These are phyloP conservation scores for Centella asiatica DNA, from an alignment of 129 eudicot genomes.

Conservation along the genomic window DNA sequence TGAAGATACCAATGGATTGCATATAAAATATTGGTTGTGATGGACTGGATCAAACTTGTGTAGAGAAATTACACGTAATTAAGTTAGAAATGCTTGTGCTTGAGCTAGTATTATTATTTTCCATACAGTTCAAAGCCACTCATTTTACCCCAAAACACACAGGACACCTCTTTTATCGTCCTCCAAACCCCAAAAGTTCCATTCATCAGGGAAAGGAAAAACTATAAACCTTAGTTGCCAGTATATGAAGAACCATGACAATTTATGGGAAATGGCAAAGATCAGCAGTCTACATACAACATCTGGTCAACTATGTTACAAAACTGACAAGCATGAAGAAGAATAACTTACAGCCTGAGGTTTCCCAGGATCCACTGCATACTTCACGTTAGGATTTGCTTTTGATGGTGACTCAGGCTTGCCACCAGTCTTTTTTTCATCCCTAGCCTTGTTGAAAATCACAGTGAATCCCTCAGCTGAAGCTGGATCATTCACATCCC, in stretches of 20 bases:
- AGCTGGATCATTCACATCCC: slow-evolving; percentile 90
- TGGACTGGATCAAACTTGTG: too few relatives aligned
- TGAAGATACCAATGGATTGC: too few relatives aligned
- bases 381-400: slow-evolving; percentile 33
- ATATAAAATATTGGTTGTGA: too few relatives aligned
- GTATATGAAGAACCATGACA: not conserved
- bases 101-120: too few relatives aligned
- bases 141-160: too few relatives aligned
- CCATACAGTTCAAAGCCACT: too few relatives aligned
- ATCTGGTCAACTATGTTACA: not conserved
- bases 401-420: slow-evolving; percentile 60
- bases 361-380: slow-evolving; percentile 41
- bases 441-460: slow-evolving; percentile 73
- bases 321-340: not conserved
- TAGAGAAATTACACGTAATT: too few relatives aligned
- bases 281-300: not conserved
- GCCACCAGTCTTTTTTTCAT: slow-evolving; percentile 79
- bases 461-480: slow-evolving; percentile 84
- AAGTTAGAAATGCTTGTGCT: too few relatives aligned
- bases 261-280: not conserved
- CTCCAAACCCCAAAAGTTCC: too few relatives aligned
- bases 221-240: too few relatives aligned
- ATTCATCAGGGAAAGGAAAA: too few relatives aligned
- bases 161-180: too few relatives aligned
- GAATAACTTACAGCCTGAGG: slow-evolving; percentile 56